Evolutionary conservation across 305 asterid species (phyloP).

Genomic region (Solanum chacoense): DNA sequence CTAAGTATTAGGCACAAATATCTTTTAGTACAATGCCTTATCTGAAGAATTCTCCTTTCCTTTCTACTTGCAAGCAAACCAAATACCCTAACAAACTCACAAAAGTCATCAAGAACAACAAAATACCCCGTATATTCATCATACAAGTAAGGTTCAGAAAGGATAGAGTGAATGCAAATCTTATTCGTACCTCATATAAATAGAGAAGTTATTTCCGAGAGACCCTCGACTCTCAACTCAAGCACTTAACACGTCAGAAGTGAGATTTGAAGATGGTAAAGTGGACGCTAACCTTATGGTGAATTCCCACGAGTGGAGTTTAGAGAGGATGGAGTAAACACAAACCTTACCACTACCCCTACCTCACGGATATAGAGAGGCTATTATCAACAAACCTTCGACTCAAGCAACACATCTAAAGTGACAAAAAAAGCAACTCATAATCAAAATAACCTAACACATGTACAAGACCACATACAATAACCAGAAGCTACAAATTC

Average conservation of each 20-base stretch:
- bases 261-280: background rate
- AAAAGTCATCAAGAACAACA: background rate
- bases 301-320: background rate
- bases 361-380: background rate
- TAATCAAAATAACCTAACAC: background rate
- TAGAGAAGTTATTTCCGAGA: background rate
- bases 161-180: background rate
- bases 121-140: too few species aligned
- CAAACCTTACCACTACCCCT: background rate
- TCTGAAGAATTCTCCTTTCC: too few species aligned
- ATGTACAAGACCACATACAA: background rate
- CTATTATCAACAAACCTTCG: background rate
- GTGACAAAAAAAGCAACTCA: background rate
- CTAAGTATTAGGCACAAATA: background rate
- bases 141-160: background rate
- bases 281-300: background rate
- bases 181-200: background rate
- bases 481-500: background rate
- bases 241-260: background rate
- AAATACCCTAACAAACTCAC: background rate
- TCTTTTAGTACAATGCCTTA: background rate
- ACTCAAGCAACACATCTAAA: background rate
- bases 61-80: too few species aligned
- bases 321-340: rapidly evolving
- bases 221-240: background rate